These are phyloP conservation scores for Phalaenopsis aphrodite DNA, from an alignment of 106 monocot genomes.

Conservation along the genomic window DNA sequence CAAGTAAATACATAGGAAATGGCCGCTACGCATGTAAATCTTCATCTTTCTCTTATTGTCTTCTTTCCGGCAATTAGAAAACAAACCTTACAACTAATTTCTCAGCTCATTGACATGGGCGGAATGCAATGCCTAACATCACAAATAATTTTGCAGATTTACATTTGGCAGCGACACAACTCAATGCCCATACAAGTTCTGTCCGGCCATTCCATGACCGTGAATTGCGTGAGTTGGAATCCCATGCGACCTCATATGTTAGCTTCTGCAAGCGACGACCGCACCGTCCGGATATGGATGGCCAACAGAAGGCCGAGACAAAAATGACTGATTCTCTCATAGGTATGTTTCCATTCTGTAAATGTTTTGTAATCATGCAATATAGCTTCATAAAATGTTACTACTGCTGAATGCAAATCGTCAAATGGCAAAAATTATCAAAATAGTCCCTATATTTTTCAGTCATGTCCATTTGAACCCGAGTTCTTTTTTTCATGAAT, in stretches of 20 bases:
- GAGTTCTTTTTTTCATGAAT: too few relatives aligned
- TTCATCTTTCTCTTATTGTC: too few relatives aligned
- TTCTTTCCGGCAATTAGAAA: too few relatives aligned
- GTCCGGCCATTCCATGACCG: conserved; percentile 48
- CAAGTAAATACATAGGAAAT: too few relatives aligned
- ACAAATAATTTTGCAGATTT: conserved; percentile 28
- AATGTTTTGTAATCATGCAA: conserved; percentile 1
- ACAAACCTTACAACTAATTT: too few relatives aligned
- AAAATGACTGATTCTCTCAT: not conserved
- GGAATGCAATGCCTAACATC: not conserved
- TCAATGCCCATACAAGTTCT: conserved; percentile 42
- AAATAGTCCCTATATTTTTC: too few relatives aligned
- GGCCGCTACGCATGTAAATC: too few relatives aligned
- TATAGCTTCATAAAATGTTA: not conserved
- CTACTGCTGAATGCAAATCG: not conserved
- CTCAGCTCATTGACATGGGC: too few relatives aligned
- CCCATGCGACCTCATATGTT: conserved; percentile 57
- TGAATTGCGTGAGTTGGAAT: conserved; percentile 73
- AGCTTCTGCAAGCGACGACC: conserved; percentile 74
- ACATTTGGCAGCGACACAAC: conserved; percentile 54
- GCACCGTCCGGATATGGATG: conserved; percentile 55
- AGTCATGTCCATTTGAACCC: too few relatives aligned
- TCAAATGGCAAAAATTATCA: not conserved
- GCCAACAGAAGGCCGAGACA: conserved; percentile 7
- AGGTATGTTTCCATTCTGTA: not conserved